Conservation (phyloP, 2,329 filamentous ascomycete genomes). For the Sarocladium oryzae region DNA sequence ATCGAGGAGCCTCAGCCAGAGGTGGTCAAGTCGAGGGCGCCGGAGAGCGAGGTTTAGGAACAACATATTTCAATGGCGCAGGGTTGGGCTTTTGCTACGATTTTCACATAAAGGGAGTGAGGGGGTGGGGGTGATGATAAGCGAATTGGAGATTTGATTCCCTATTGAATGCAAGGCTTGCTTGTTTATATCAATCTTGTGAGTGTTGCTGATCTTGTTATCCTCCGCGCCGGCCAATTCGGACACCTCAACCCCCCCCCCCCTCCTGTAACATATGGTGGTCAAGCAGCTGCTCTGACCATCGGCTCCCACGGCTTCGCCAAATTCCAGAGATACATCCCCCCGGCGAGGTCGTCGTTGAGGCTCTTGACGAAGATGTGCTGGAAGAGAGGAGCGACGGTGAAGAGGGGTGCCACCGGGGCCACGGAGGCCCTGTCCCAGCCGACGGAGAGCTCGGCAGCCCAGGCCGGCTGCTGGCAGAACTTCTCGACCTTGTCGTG, state of each 20-base stretch:
- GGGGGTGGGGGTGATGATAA: neutral
- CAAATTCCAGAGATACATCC: conserved; percentile 36
- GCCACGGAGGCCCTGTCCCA: conserved; percentile 21
- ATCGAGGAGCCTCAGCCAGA: conserved; percentile 12
- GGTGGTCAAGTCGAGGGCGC: conserved; percentile 4
- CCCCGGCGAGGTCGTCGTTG: conserved; percentile 23
- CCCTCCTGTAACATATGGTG: neutral
- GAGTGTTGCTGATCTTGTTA: too few species aligned
- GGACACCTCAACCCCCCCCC: neutral
- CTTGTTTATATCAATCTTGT: neutral
- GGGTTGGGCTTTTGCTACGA: conserved; percentile 5
- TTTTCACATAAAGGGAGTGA: neutral
- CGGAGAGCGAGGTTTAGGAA: neutral
- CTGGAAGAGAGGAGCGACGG: conserved; percentile 23
- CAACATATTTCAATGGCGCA: neutral
- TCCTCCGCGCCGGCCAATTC: neutral
- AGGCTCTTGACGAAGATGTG: conserved; percentile 28
- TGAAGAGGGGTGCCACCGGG: conserved; percentile 22
- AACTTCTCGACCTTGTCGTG: conserved; percentile 27
- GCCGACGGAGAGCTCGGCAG: conserved; percentile 19
- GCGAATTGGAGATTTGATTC: conserved; percentile 9
- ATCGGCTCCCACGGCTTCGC: conserved; percentile 36
- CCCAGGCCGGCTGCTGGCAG: conserved; percentile 21
- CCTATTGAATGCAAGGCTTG: neutral
- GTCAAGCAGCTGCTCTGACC: conserved; percentile 30